Base-by-base conservation (phyloP, 192 early-diverging fungal genomes). In the Backusella tarrabulga region DNA sequence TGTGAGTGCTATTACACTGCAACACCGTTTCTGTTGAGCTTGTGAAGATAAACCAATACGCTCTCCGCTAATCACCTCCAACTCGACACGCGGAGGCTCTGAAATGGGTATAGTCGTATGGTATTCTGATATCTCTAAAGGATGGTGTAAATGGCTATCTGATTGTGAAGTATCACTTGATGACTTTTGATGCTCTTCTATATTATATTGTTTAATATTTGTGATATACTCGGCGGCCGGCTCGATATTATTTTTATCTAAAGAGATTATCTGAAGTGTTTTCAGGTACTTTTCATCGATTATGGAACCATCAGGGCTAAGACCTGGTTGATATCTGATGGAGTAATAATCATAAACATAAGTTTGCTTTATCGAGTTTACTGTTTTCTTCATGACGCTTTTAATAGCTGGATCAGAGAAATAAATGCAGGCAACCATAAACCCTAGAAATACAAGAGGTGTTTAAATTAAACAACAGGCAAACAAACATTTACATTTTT, bases 341-440 rank as follows among this genome's bases (percentile, higher is more conserved):
- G 23, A 63, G 4, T 63, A 63, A 12, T 63, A 63, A 15, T 63
- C 56, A 29, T 63, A 63, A 23, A 63, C 56, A 29, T 63, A 63
- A 14, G 56, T 29, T 63, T n/a, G 21, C 26, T 63, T 63, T 14
- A 63, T 63, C 26, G 56, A 63, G 29, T 63, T 63, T 23, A 9
- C 0, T 23, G 56, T 29, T n/a, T 63, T 23, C 12, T 63, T 63
- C 9, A 63, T 63, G 4, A 63, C 11, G 11, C 3, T 63, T 63
- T 26, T 63, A 63, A 63, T 29, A 8, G 56, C 26, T 12, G 56
- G 56, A 63, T 63, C 56, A 29, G 56, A 63, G n/a, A 63, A 63
- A 12, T 63, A 63, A 63, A 63, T 63, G 23, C 56, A 63, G 56
- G 56, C 56, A 63, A 63, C 26, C 56, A 63, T 63, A 29, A 63